Evolutionary conservation across 2,329 filamentous ascomycete species (phyloP), one percentile per base, ranked within the genome.

Genomic region (Hymenoscyphus linearis): DNA sequence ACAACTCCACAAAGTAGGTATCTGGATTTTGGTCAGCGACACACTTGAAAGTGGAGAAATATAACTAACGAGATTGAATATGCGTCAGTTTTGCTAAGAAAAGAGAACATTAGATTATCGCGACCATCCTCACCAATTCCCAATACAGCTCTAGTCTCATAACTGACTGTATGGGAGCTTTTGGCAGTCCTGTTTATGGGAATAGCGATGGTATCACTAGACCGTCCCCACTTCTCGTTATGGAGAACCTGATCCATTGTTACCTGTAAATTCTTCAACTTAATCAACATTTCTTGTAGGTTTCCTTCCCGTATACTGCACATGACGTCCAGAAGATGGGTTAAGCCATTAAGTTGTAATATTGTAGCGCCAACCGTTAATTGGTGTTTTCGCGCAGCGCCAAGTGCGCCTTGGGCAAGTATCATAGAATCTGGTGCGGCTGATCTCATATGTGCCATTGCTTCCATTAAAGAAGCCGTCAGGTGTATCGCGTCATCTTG

Each of bases 371-470:
- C 79, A 1, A 82, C 79, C 44, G 89, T 83, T 12, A 89, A 77
- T 70, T 93, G 90, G 59, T 87, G 82, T 67, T 87, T 90, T 62
- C 87, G 80, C 5, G 86, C 88, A 57, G 87, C 82, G n/a, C 90
- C 89, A 65, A 93, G 82, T 58, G 89, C 89, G 52, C 82, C 80
- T 68, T 91, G 88, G 35, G 90, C 85, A 62, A 87, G 82, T 64
- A 89, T 85, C n/a, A 88, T 76, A 62, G 83, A 82, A 62, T 91
- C 88, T 10, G 85, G 78, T 57, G 84, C 85, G 63, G 81, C 81
- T 7, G 82, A 83, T 63, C 84, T 85, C 55, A 93, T 77, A 64
- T 91, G 83, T 1, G 87, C 81, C 57, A 92, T 78, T 0, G 87
- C 88, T 72, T 92, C 88, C 6, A 92, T 76, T 3, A 89, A 77